Conservation (phyloP, 352 stramenopile genomes). For the Phytophthora crassamura region DNA sequence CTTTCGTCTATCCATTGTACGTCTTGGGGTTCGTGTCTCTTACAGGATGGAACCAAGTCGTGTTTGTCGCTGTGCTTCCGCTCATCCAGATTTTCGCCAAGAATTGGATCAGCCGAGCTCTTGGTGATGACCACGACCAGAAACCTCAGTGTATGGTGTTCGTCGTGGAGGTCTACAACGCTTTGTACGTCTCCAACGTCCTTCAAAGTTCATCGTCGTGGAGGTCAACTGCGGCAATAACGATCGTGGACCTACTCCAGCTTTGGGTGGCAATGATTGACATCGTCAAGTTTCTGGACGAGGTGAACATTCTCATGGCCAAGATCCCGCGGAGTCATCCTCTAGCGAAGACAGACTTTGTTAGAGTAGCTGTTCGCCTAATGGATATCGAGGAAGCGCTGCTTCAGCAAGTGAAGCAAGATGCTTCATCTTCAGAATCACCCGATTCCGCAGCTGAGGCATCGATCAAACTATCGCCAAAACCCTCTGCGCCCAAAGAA, state of each 20-base stretch:
- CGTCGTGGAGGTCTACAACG: constrained; percentile 57
- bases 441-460: neutral
- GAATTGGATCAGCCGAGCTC: constrained; percentile 39
- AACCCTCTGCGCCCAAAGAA: too few species aligned
- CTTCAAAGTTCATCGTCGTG: constrained; percentile 43
- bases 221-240: constrained; percentile 32
- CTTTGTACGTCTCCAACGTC: constrained; percentile 49
- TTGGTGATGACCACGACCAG: constrained; percentile 26
- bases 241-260: constrained; percentile 41
- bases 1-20: constrained; percentile 54
- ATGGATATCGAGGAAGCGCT: neutral
- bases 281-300: constrained; percentile 16
- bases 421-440: neutral
- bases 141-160: constrained; percentile 53
- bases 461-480: neutral
- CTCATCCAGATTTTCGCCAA: constrained; percentile 53
- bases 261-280: constrained; percentile 39
- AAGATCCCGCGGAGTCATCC: constrained; percentile 23
- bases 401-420: neutral
- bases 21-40: constrained; percentile 44
- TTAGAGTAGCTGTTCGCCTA: constrained; percentile 24
- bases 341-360: constrained; percentile 14
- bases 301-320: constrained; percentile 17
- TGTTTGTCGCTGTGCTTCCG: constrained; percentile 42
- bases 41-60: constrained; percentile 22